Percentiles rank a stretch among this genome's conserved stretches.
phyloP scores from a whole-genome alignment of 164 flowering plant species.

The Akebia trifoliata region DNA sequence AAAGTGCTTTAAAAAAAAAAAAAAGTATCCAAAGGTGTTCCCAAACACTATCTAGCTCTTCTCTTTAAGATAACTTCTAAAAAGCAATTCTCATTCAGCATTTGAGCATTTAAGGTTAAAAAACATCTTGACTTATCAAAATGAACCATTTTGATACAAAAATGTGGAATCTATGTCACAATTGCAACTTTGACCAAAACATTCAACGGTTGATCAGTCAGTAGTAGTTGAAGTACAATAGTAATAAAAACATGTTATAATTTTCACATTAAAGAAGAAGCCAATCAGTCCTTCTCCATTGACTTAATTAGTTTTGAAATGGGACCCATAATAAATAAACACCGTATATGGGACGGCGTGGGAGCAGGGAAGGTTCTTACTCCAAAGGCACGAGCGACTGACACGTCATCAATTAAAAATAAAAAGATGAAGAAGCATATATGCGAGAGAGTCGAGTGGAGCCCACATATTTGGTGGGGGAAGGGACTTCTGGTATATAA shows the following conservation, averaged over 20 bases:
- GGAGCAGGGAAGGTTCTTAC: slow-evolving; percentile 3
- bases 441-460: slow-evolving; percentile 1
- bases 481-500: background rate
- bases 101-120: no score
- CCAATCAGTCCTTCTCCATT: background rate
- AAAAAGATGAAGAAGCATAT: background rate
- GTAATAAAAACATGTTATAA: no score
- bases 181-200: no score
- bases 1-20: no score
- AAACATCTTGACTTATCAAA: no score
- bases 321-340: slow-evolving; percentile 3
- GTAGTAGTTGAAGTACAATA: background rate
- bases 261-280: background rate
- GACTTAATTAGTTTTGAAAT: background rate
- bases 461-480: background rate
- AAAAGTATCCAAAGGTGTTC: no score
- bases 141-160: no score
- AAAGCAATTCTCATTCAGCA: no score
- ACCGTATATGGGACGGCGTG: slow-evolving; percentile 15
- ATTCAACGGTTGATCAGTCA: no score
- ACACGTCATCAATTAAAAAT: slow-evolving; percentile 20
- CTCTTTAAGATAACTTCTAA: no score
- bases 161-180: no score
- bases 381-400: slow-evolving; percentile 10
- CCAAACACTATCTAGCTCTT: no score